Base-by-base conservation (phyloP, 1,139 yeast genomes). In the Suhomyces panamericanus region DNA sequence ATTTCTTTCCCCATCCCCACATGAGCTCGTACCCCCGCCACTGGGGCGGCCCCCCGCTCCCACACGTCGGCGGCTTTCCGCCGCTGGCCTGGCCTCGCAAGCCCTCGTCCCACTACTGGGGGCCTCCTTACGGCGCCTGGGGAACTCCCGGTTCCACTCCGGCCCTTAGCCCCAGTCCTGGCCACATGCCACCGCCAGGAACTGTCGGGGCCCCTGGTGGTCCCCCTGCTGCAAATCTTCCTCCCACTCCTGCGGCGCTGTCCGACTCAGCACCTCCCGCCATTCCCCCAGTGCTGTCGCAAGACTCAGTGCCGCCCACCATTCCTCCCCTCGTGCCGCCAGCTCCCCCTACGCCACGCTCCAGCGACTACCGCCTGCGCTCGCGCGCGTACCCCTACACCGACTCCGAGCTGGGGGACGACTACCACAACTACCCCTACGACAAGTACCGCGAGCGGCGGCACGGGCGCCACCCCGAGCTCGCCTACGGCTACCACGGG, bases 21-120 rank as follows among this genome's bases (percentile, higher is more conserved):
- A 22, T 28, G 38, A 30, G 22, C 26, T 35, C 43, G 22, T 42
- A 32, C 20, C 31, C 33, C 16, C 14, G 42, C 8, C 43, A 35
- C 20, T 35, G 43, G 39, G 34, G 43, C 10, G 42, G 44, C 15
- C 41, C 39, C 17, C 46, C 47, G 11, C 33, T 32, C 3, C 35
- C 36, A 17, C 47, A 40, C 17, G 35, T 16, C 8, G 22, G 16
- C 11, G 37, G 42, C 36, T 24, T 39, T 3, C 35, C 38, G 5
- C 37, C 44, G 11, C 38, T 37, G 26, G 35, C 42, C 3, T 43
- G 43, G 43, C 10, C 32, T 10, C 15, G 38, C 15, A 39, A 32
- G 13, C 6, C 24, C 24, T 20, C 24, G 8, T 20, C 24, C 8
- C 33, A 33, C 7, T 40, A 17, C 16, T 40, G 41, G 40, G 32